phyloP scores from a whole-genome alignment of 1,139 yeast genomes.

The Blastobotrys raffinosifermentans region DNA sequence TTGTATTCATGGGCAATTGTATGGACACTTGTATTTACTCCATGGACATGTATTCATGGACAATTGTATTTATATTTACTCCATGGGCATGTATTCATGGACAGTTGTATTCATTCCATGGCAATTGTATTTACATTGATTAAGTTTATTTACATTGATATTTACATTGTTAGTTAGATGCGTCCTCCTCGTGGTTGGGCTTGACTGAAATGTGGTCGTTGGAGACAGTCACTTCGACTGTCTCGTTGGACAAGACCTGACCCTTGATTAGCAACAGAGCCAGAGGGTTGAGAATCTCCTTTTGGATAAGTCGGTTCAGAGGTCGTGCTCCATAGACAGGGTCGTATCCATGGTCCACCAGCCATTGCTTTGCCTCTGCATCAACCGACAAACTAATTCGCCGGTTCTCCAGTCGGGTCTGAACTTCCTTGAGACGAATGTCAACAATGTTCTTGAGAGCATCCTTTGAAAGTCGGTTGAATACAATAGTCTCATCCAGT shows the following conservation, averaged over 20 bases:
- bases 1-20: too few relatives aligned
- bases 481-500: constrained; percentile 82
- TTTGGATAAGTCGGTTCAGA: constrained; percentile 80
- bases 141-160: constrained; percentile 6
- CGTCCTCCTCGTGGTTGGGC: constrained; percentile 43
- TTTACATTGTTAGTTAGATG: constrained; percentile 11
- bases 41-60: too few relatives aligned
- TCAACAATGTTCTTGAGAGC: constrained; percentile 77
- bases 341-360: constrained; percentile 83
- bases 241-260: constrained; percentile 63
- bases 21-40: too few relatives aligned
- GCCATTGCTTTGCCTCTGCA: constrained; percentile 58
- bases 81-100: too few relatives aligned
- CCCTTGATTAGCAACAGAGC: constrained; percentile 77
- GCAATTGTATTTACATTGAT: too few relatives aligned
- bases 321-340: constrained; percentile 95
- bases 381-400: constrained; percentile 61
- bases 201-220: constrained; percentile 37
- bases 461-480: constrained; percentile 74
- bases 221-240: constrained; percentile 43
- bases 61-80: not conserved
- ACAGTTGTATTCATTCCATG: too few relatives aligned
- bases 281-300: constrained; percentile 75
- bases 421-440: constrained; percentile 73
- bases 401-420: constrained; percentile 70